A percentile compares a stretch with the other conserved stretches of the same genome.
Evolutionary conservation across 1,284 basidiomycete species (phyloP).

Genomic region (Cystobasidium sp.): DNA sequence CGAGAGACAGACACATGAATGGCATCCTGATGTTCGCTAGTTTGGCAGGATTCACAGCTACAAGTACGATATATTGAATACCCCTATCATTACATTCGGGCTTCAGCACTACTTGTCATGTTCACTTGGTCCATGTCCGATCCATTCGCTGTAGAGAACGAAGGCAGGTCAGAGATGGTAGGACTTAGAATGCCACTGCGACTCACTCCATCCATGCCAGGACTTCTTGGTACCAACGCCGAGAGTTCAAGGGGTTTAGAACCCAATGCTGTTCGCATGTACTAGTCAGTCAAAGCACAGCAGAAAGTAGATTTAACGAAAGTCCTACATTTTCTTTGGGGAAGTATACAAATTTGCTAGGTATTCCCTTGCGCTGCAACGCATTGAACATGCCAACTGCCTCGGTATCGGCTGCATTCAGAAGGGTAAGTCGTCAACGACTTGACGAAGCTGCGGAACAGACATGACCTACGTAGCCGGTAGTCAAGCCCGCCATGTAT

Average conservation of each 20-base stretch:
- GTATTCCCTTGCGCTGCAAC: slow-evolving; percentile 67
- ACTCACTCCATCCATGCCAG: slow-evolving; percentile 75
- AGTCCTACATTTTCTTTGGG: slow-evolving; percentile 85
- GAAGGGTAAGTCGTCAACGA: background rate
- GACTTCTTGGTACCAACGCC: slow-evolving; percentile 87
- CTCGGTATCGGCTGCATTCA: slow-evolving; percentile 72
- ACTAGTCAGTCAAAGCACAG: slow-evolving; percentile 55
- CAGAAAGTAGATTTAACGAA: slow-evolving; percentile 76
- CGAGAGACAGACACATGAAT: no score
- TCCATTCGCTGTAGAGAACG: slow-evolving; percentile 32
- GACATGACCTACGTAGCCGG: slow-evolving; percentile 49
- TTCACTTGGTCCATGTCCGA: slow-evolving; percentile 31
- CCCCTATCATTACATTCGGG: background rate
- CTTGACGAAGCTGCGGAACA: background rate
- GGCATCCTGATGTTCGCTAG: no score
- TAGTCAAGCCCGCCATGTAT: slow-evolving; percentile 76
- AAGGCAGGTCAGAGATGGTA: background rate
- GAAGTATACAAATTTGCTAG: slow-evolving; percentile 83
- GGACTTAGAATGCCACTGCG: background rate
- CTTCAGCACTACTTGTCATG: background rate
- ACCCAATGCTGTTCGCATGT: slow-evolving; percentile 59
- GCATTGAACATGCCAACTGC: slow-evolving; percentile 80
- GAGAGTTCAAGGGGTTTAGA: slow-evolving; percentile 58
- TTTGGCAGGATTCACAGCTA: no score
- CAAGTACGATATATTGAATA: background rate